phyloP scores from a whole-genome alignment of 768 basidiomycete species.

The Trichaptum fuscoviolaceum region DNA sequence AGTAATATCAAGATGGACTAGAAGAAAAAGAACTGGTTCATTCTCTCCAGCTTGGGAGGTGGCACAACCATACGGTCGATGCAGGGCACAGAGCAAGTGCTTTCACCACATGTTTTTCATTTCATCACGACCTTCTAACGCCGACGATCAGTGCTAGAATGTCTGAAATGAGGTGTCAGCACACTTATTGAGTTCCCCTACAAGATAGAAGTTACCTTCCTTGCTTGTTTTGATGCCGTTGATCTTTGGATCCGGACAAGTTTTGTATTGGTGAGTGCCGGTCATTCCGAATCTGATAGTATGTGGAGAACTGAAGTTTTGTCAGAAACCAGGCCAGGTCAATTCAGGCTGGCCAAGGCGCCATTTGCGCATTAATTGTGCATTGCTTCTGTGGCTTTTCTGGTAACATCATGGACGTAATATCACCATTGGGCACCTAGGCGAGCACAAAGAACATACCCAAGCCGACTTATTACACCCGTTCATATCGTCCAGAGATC shows the following conservation, averaged over 20 bases:
- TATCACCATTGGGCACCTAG: background rate
- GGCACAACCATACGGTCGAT: background rate
- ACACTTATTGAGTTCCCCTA: background rate
- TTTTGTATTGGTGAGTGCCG: background rate
- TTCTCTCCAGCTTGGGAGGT: background rate
- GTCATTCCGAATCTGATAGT: background rate
- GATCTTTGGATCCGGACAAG: background rate
- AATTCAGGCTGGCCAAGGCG: too few relatives aligned
- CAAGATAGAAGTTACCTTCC: background rate
- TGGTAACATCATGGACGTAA: background rate
- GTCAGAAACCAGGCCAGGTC: background rate
- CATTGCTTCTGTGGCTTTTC: background rate
- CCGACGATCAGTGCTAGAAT: background rate
- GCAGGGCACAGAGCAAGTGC: background rate
- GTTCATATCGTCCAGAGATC: slow-evolving; percentile 1
- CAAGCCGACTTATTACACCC: background rate
- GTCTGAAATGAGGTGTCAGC: background rate
- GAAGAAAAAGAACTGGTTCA: background rate
- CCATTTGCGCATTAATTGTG: too few relatives aligned
- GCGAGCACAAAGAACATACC: background rate
- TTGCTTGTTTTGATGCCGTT: background rate
- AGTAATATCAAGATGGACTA: background rate
- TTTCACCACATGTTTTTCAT: background rate
- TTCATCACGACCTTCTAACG: background rate
- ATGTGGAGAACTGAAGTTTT: background rate